Conservation (phyloP, 768 basidiomycete species). For the Collybia sordida region DNA sequence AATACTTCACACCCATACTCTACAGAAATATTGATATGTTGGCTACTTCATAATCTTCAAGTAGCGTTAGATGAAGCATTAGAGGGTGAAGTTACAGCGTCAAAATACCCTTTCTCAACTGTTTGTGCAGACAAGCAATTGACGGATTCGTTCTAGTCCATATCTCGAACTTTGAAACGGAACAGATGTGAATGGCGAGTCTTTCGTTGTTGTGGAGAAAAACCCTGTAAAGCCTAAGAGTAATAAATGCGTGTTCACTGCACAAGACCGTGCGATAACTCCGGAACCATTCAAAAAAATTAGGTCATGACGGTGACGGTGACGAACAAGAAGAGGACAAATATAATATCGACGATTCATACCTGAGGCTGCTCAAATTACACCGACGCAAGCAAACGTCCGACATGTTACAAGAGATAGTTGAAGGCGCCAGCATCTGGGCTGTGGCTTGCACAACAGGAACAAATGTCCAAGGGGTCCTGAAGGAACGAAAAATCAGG, state of each 20-base stretch:
- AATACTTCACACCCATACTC: too few relatives aligned
- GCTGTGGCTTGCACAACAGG: slow-evolving; percentile 76
- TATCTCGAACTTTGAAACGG: slow-evolving; percentile 97
- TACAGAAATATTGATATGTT: too few relatives aligned
- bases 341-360: slow-evolving; percentile 94
- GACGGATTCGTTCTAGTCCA: slow-evolving; percentile 98
- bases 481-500: slow-evolving; percentile 28
- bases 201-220: slow-evolving; percentile 97
- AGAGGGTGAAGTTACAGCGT: slow-evolving; percentile 99
- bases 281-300: slow-evolving; percentile 10
- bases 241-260: slow-evolving; percentile 15
- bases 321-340: slow-evolving; percentile 56
- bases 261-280: slow-evolving; percentile 10
- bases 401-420: slow-evolving; percentile 79
- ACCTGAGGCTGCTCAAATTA: slow-evolving; percentile 36
- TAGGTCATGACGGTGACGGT: slow-evolving; percentile 52
- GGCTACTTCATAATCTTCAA: too few relatives aligned
- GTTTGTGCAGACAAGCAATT: slow-evolving; percentile 98
- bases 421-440: slow-evolving; percentile 76
- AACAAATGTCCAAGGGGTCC: slow-evolving; percentile 64
- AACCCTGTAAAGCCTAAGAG: slow-evolving; percentile 48
- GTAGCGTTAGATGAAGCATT: too few relatives aligned
- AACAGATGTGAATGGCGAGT: slow-evolving; percentile 98
- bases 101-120: slow-evolving; percentile 97
- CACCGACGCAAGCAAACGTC: slow-evolving; percentile 48